phyloP scores from a whole-genome alignment of 2,329 filamentous ascomycete genomes.

The Cladosporium sp. region DNA sequence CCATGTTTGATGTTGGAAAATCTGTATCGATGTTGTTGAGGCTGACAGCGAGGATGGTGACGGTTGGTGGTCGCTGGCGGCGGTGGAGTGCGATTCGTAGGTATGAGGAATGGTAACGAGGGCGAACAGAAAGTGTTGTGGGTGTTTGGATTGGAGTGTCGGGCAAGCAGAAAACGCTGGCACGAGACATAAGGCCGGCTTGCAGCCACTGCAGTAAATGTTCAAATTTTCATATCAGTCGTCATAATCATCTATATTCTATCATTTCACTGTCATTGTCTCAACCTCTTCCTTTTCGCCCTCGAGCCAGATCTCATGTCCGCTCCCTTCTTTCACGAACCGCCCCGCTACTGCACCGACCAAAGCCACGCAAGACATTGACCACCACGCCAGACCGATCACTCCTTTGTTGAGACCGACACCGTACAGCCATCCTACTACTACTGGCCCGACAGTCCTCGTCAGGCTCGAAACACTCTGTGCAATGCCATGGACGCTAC shows the following conservation, averaged over 20 bases:
- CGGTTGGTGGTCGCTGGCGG: too few relatives aligned
- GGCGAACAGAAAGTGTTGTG: too few relatives aligned
- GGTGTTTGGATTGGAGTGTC: too few relatives aligned
- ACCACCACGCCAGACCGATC: slow-evolving; percentile 56
- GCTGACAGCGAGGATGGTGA: too few relatives aligned
- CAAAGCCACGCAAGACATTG: slow-evolving; percentile 48
- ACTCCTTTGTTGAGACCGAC: slow-evolving; percentile 48
- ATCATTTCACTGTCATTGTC: not conserved
- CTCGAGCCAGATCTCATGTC: slow-evolving; percentile 54
- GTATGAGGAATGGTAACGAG: too few relatives aligned
- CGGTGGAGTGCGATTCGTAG: too few relatives aligned
- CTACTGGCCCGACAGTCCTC: slow-evolving; percentile 51
- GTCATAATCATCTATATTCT: not conserved
- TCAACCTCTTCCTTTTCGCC: slow-evolving; percentile 35
- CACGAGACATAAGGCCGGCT: too few relatives aligned
- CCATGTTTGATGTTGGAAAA: too few relatives aligned
- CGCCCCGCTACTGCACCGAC: slow-evolving; percentile 55
- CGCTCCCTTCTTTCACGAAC: slow-evolving; percentile 59
- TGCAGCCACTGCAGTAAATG: too few relatives aligned
- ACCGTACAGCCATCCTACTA: slow-evolving; percentile 50
- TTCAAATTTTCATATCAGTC: not conserved
- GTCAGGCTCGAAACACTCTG: slow-evolving; percentile 52
- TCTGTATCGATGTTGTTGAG: too few relatives aligned
- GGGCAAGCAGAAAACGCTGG: too few relatives aligned
- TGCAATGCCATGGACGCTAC: slow-evolving; percentile 55